Conservation (phyloP, 306 rosid species). For the Vachellia pachyceras region DNA sequence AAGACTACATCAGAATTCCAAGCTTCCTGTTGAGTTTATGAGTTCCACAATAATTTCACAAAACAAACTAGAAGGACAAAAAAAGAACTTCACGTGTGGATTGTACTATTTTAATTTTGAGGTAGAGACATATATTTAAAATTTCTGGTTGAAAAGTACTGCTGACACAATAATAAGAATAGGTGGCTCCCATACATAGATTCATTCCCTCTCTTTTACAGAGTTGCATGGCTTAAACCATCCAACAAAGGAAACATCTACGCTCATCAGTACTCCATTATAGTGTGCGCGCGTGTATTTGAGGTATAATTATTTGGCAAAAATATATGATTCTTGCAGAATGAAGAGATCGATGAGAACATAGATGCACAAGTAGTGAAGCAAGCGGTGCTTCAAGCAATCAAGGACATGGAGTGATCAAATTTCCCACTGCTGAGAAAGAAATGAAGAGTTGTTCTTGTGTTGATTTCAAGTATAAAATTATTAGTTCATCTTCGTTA, state of each 20-base stretch:
- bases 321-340: constrained; percentile 49
- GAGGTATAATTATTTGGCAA: not conserved
- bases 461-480: constrained; percentile 25
- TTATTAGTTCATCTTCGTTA: not conserved
- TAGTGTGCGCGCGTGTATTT: too few relatives aligned
- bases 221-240: constrained; percentile 17
- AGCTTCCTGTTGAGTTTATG: not conserved
- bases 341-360: constrained; percentile 54
- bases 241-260: constrained; percentile 16
- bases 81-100: constrained; percentile 37
- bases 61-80: not conserved
- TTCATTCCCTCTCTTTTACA: not conserved
- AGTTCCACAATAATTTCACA: not conserved
- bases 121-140: constrained; percentile 16
- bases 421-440: constrained; percentile 26
- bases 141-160: constrained; percentile 19
- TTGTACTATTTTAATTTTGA: constrained; percentile 30
- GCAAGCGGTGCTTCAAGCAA: constrained; percentile 76
- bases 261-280: not conserved
- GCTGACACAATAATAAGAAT: constrained; percentile 21
- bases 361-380: constrained; percentile 83
- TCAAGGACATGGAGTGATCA: constrained; percentile 57
- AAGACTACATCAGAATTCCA: not conserved
- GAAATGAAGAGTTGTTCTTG: not conserved
- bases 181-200: constrained; percentile 24